Percentiles rank a stretch among this genome's conserved stretches.
Evolutionary conservation across 768 basidiomycete species (phyloP).

Genomic region (Pulveroboletus sp.): DNA sequence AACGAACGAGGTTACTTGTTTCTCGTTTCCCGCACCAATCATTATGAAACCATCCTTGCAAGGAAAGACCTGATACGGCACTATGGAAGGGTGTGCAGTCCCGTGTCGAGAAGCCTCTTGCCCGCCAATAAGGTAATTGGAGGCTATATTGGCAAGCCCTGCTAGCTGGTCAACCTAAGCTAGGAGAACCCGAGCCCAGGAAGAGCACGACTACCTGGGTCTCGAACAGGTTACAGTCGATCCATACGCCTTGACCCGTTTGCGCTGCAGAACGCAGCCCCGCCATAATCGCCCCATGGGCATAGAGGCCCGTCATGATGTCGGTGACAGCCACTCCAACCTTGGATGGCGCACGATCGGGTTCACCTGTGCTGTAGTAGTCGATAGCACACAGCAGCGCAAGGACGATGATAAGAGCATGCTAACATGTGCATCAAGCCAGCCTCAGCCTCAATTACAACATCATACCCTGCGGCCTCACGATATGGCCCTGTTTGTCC

Average conservation of each 20-base stretch:
- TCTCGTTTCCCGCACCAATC: conserved; percentile 91
- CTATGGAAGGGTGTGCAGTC: conserved; percentile 92
- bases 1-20: conserved; percentile 48
- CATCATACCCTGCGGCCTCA: conserved; percentile 82
- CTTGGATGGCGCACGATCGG: conserved; percentile 80
- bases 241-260: conserved; percentile 85
- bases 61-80: conserved; percentile 87
- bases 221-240: conserved; percentile 92
- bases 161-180: conserved; percentile 54
- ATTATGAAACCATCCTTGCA: conserved; percentile 87
- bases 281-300: conserved; percentile 91
- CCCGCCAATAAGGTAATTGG: conserved; percentile 86
- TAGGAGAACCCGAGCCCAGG: not conserved
- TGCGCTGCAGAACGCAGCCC: conserved; percentile 75
- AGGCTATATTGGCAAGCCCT: conserved; percentile 87
- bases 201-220: conserved; percentile 56
- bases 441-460: conserved; percentile 82
- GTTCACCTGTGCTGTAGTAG: conserved; percentile 72
- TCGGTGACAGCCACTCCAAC: conserved; percentile 96
- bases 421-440: conserved; percentile 91
- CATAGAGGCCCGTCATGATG: conserved; percentile 82
- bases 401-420: conserved; percentile 8
- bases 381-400: conserved; percentile 8
- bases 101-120: conserved; percentile 81
- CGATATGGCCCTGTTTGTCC: conserved; percentile 89